phyloP scores from a whole-genome alignment of 2,329 filamentous ascomycete species.

The Ceratocystis alfenasii region DNA sequence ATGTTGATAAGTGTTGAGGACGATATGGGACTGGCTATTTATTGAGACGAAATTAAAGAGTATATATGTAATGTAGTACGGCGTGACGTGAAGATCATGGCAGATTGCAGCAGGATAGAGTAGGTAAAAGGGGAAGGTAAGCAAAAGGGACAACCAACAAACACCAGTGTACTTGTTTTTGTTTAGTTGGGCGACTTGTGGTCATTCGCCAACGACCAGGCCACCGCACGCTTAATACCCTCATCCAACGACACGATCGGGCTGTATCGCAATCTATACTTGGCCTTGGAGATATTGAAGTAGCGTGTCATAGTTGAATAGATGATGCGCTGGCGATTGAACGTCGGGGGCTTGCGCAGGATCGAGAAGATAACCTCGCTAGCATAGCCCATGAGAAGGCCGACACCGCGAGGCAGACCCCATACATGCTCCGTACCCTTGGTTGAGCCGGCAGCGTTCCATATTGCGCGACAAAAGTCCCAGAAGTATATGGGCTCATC shows the following conservation, averaged over 20 bases:
- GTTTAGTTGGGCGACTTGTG: conserved; percentile 18
- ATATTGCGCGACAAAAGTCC: conserved; percentile 72
- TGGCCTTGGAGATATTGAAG: conserved; percentile 66
- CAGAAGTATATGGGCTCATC: conserved; percentile 82
- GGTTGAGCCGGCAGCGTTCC: conserved; percentile 47
- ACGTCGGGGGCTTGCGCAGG: conserved; percentile 42
- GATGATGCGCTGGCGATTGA: conserved; percentile 48
- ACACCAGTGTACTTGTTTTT: background rate
- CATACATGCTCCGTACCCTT: conserved; percentile 44
- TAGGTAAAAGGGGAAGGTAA: background rate
- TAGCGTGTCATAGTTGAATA: conserved; percentile 67
- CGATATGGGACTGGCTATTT: no score
- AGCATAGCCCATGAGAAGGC: conserved; percentile 40
- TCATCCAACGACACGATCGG: conserved; percentile 56
- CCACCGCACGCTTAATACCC: conserved; percentile 44
- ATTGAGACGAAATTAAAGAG: no score
- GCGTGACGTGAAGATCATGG: background rate
- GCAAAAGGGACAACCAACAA: background rate
- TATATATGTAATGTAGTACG: background rate
- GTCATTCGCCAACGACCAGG: conserved; percentile 41
- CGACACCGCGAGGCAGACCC: conserved; percentile 41
- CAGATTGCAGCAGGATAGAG: background rate
- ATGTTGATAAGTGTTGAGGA: background rate
- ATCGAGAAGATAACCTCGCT: conserved; percentile 42
- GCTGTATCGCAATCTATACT: conserved; percentile 54